Conservation (phyloP, 176 grass and related monocot species). For the Cenchrus purpureus region DNA sequence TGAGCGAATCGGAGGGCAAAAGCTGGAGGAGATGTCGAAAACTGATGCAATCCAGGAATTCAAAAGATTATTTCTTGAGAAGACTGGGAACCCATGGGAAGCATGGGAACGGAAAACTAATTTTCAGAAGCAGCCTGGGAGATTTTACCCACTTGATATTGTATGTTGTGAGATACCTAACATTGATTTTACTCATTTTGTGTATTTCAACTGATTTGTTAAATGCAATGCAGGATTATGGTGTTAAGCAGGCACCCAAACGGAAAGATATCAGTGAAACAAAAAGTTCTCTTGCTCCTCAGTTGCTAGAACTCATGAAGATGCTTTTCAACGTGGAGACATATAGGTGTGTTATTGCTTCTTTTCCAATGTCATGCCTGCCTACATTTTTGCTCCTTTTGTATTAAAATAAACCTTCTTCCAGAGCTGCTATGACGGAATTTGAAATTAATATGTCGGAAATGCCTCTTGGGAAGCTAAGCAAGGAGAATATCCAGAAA, state of each 20-base stretch:
- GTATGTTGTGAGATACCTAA: slow-evolving; percentile 46
- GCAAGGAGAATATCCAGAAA: slow-evolving; percentile 90
- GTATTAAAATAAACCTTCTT: background rate
- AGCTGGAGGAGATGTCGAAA: slow-evolving; percentile 89
- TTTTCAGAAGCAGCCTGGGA: slow-evolving; percentile 82
- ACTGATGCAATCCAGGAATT: slow-evolving; percentile 82
- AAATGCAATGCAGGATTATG: slow-evolving; percentile 80
- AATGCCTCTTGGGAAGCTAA: slow-evolving; percentile 99
- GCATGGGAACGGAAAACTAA: slow-evolving; percentile 83
- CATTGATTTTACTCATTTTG: background rate
- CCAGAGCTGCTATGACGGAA: slow-evolving; percentile 91
- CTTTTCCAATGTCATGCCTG: slow-evolving; percentile 13
- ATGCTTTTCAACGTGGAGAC: slow-evolving; percentile 97
- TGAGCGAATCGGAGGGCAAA: slow-evolving; percentile 83
- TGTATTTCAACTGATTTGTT: slow-evolving; percentile 20
- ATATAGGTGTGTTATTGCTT: slow-evolving; percentile 64
- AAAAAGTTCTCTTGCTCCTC: slow-evolving; percentile 90
- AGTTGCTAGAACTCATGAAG: slow-evolving; percentile 79
- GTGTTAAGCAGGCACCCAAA: slow-evolving; percentile 70
- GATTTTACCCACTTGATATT: slow-evolving; percentile 92
- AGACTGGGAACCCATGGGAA: slow-evolving; percentile 95
- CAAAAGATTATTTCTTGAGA: slow-evolving; percentile 96
- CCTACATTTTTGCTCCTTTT: background rate
- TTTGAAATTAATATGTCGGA: slow-evolving; percentile 99
- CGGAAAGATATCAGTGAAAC: slow-evolving; percentile 54